Base-by-base conservation (phyloP, 169 alveolate genomes). In the Theileria orientalis region DNA sequence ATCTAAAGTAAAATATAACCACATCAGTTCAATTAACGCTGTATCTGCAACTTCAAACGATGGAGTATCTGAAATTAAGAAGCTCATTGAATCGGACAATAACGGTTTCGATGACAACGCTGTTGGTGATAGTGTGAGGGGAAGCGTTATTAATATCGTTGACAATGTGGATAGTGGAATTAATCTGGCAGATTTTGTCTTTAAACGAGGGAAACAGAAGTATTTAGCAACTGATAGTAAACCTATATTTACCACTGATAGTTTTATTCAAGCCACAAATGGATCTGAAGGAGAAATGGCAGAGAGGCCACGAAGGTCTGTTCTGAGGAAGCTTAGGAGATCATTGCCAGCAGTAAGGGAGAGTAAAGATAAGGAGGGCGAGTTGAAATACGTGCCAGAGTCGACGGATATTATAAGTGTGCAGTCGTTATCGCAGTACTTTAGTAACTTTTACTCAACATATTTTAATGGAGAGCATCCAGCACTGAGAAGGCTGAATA, bases 381-480 rank as follows among this genome's bases (percentile, higher is more conserved):
- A n/a, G 62, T 21, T 79, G 47, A 79, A 52, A 60, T 71, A 68
- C 19, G 5, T 42, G 3, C 87, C 87, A 7, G 57, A 19, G 21
- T 72, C 83, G 14, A 78, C 76, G 29, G 87, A 79, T 64, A 47
- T 72, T 13, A 29, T 62, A 23, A 74, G 73, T 8, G 61, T 9
- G 2, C 63, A 62, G 37, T 57, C 76, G 1, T 29, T 79, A 16
- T 59, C 61, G 35, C 83, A 79, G 60, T 69, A 60, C 29, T 23
- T 79, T 21, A 41, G 27, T 5, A 63, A 79, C 11, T 79, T 79
- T 51, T 35, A 32, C 30, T 35, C 57, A 16, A 23, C 3, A 33
- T 63, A 61, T 27, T 79, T 79, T 25, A 62, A 79, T 40, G 83
- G 83, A 0, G 35, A 67, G 33, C 87, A 79, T 61, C 87, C 87